phyloP scores from a whole-genome alignment of 2,329 filamentous ascomycete genomes.

The Cercospora canescens region DNA sequence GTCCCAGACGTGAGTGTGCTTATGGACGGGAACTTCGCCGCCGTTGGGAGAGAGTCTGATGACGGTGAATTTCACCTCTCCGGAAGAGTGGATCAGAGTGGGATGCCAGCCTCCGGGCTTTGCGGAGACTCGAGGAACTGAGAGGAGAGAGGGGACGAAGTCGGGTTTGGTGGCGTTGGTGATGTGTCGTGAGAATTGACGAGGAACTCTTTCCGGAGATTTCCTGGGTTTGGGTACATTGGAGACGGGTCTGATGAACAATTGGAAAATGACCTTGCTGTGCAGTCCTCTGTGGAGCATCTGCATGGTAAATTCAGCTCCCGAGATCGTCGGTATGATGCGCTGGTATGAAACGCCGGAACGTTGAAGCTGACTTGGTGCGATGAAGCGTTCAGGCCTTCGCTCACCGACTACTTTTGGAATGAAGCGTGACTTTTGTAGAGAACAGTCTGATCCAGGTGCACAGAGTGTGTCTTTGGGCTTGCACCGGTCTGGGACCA shows the following conservation, averaged over 20 bases:
- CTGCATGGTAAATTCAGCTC: neutral
- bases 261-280: neutral
- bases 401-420: no score
- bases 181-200: neutral
- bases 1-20: neutral
- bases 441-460: no score
- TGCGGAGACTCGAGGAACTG: neutral
- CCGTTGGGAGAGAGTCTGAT: conserved; percentile 6
- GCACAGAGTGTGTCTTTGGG: no score
- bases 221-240: neutral
- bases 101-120: conserved; percentile 21
- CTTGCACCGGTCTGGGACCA: no score
- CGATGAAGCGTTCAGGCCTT: no score
- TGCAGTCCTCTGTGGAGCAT: neutral
- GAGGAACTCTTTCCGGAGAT: no score
- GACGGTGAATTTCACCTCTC: conserved; percentile 20
- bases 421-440: no score
- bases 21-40: conserved; percentile 14
- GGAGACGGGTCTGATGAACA: neutral
- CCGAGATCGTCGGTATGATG: no score
- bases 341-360: no score
- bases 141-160: conserved; percentile 10
- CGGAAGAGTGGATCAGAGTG: conserved; percentile 17
- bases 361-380: no score
- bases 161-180: conserved; percentile 13